Base-by-base conservation (phyloP, 2,329 filamentous ascomycete species). In the Xylaria polymorpha region DNA sequence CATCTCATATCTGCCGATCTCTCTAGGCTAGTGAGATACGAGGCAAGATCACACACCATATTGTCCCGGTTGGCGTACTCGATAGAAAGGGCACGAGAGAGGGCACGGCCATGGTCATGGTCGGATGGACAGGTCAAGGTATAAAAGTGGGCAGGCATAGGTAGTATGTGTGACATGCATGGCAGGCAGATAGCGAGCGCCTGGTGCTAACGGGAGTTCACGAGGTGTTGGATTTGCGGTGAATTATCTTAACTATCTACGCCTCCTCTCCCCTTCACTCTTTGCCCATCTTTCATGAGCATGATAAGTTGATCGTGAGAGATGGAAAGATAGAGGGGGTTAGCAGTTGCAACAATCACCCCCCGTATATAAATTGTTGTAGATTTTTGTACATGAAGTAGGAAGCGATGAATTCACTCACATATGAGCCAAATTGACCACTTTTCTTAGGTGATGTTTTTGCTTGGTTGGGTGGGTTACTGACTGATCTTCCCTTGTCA, bases 41-140 rank as follows among this genome's bases (percentile, higher is more conserved):
- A 20, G 29, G 15, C 14, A 50, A 50, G 48, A 20, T 44, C 7
- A 29, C 46, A 12, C 20, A 50, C 51, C 6, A 2, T 18, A 43
- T 53, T 15, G 20, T 22, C 29, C 12, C 14, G 59, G 15, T 46
- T 29, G 37, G 64, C 44, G 51, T 62, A 46, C 39, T 67, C 10
- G 14, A 53, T 63, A 67, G 64, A 67, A 46, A 18, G 44, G 59
- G 59, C 22, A 58, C 0, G 14, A 1, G 22, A 46, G 44, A 46
- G 44, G 18, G 8, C 29, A 35, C n/a, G 57, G 32, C 22, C 18
- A 22, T 18, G 59, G 59, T 39, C n/a, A n/a, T 50, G 59, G 59
- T 39, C 22, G 44, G 37, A 20, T 44, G 43, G 18, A 41, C 15
- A 57, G 25, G 15, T 20, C 7, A 41, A 29, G 22, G 37, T 15